phyloP scores from a whole-genome alignment of 2,329 filamentous ascomycete species.

The Albifimbria verrucaria region DNA sequence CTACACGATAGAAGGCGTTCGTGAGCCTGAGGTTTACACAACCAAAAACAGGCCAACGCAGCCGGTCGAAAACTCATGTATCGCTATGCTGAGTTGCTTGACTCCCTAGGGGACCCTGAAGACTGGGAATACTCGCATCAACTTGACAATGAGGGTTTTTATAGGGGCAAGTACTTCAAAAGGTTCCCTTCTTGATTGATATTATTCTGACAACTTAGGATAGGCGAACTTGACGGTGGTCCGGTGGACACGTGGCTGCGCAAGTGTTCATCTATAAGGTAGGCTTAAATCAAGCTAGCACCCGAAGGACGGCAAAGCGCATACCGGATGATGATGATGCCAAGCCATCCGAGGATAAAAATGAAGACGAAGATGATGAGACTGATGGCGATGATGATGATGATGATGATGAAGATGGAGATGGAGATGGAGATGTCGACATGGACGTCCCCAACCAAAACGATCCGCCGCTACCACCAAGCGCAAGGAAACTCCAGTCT shows the following conservation, averaged over 20 bases:
- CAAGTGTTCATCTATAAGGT: conserved; percentile 7
- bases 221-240: conserved; percentile 3
- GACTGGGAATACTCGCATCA: not conserved
- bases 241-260: not conserved
- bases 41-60: conserved; percentile 1
- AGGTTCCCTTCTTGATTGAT: not conserved
- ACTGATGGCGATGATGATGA: not conserved
- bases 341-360: not conserved
- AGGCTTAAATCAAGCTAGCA: conserved; percentile 1
- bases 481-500: not conserved
- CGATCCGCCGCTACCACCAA: not conserved
- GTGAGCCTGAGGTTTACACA: conserved; percentile 7
- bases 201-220: not conserved
- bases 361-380: not conserved
- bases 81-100: not conserved
- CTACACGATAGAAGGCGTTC: not conserved
- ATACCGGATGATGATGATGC: not conserved
- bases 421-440: not conserved
- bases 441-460: not conserved
- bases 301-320: conserved; percentile 1
- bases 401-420: not conserved
- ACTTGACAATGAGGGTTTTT: conserved; percentile 6
- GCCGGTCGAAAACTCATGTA: conserved; percentile 3
- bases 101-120: not conserved
- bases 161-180: not conserved